Conservation (phyloP, 2,329 filamentous ascomycete genomes). For the Arthrobotrys sphaeroides region DNA sequence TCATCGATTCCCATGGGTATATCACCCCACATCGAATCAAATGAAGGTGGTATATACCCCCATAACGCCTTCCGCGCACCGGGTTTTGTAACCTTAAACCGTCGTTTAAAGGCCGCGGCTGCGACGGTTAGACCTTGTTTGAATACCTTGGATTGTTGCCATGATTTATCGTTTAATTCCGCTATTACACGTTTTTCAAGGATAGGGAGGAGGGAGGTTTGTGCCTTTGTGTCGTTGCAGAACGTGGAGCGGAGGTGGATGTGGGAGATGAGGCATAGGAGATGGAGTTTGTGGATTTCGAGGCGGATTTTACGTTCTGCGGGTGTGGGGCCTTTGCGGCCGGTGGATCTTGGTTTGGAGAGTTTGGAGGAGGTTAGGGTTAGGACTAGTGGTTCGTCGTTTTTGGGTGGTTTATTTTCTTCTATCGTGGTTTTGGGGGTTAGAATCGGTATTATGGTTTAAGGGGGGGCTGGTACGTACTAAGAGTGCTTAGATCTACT, state of each 20-base stretch:
- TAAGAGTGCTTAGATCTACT: constrained; percentile 64
- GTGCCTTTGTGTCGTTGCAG: constrained; percentile 81
- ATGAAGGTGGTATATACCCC: constrained; percentile 61
- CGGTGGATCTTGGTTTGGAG: constrained; percentile 41
- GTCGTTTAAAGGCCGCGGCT: constrained; percentile 72
- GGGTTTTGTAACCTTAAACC: constrained; percentile 75
- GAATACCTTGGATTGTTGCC: constrained; percentile 36
- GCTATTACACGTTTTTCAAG: constrained; percentile 32
- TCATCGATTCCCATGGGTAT: constrained; percentile 72
- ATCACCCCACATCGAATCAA: constrained; percentile 48
- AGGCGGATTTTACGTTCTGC: constrained; percentile 72
- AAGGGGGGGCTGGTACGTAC: constrained; percentile 56
- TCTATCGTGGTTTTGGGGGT: constrained; percentile 3
- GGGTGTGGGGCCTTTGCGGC: constrained; percentile 67
- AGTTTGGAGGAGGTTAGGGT: constrained; percentile 29
- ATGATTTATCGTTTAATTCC: constrained; percentile 45
- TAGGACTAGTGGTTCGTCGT: constrained; percentile 25
- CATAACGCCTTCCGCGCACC: constrained; percentile 78
- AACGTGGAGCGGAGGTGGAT: constrained; percentile 81
- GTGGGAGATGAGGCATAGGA: constrained; percentile 84
- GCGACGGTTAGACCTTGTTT: constrained; percentile 64
- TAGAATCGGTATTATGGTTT: constrained; percentile 49
- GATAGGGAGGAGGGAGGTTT: constrained; percentile 62
- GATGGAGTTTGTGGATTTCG: constrained; percentile 84
- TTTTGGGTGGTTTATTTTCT: not conserved